Base-by-base conservation (phyloP, 768 basidiomycete genomes). In the Russula sp. region DNA sequence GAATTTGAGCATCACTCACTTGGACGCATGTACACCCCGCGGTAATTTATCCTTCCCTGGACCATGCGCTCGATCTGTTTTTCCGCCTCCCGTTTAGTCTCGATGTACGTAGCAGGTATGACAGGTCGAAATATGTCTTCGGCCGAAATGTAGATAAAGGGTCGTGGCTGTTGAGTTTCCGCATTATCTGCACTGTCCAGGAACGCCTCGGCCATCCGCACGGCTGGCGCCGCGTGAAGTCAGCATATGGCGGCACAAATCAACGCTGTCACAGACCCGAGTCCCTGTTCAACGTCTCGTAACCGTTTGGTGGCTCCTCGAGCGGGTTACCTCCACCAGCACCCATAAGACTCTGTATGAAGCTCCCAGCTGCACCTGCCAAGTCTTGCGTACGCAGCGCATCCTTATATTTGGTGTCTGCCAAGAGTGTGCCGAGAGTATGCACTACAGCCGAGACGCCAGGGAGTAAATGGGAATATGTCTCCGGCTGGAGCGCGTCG, bases 111-210 rank as follows among this genome's bases (percentile, higher is more conserved):
- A 0, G 83, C 79, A 34, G 94, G 85, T 55, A 98, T 83, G 69
- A 96, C 70, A 32, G 96, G 97, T 14, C 91, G 84, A 75, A 86
- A 94, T 52, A 96, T 84, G 72, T 95, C 93, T 71, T 96, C 96
- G 6, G 97, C 97, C 54, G 97, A 99, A 61, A 99, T 79, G 75
- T 91, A 98, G 45, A 98, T 81, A 74, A 99, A 98, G n/a, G 87
- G 82, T 58, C 86, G 81, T 13, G 67, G 67, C 53, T 55, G 57
- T 31, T 61, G 68, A 64, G 63, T 65, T 70, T 57, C 71, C 59
- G 68, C 65, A 57, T 59, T 64, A 67, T 68, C 71, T 70, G 57
- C 56, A 71, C 83, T 83, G 31, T 78, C 74, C 22, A 89, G 68
- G 71, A 89, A 91, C 6, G 90, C 84, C 70, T 90, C 83, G 70